phyloP scores from a whole-genome alignment of 78 protist genomes.

The Isochrysis galbana region DNA sequence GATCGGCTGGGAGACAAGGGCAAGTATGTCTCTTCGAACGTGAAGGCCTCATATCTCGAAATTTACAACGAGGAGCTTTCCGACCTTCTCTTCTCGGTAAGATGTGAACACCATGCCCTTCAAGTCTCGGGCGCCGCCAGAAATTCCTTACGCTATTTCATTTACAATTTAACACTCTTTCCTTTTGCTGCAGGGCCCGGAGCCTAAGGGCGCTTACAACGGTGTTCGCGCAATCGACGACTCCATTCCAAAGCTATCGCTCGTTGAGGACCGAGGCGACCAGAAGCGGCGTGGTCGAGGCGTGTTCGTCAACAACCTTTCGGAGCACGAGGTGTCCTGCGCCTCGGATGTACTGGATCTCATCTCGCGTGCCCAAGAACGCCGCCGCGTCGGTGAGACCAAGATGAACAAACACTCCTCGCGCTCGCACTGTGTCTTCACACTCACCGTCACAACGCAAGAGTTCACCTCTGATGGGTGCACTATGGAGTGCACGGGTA shows the following conservation, averaged over 20 bases:
- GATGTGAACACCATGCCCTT: no score
- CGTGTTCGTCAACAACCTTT: slow-evolving; percentile 26
- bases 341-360: slow-evolving; percentile 30
- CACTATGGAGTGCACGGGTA: slow-evolving; percentile 25
- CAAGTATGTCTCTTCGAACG: background rate
- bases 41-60: slow-evolving; percentile 39
- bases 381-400: slow-evolving; percentile 54
- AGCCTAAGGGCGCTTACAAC: background rate
- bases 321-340: background rate
- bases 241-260: background rate
- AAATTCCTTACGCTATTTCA: no score
- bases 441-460: background rate
- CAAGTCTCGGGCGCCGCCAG: no score
- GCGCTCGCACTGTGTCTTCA: slow-evolving; percentile 56
- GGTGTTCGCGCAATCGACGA: background rate
- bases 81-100: slow-evolving; percentile 50
- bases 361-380: slow-evolving; percentile 29
- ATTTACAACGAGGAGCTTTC: slow-evolving; percentile 56
- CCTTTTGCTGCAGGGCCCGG: no score
- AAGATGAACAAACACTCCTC: slow-evolving; percentile 55
- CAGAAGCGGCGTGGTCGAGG: slow-evolving; percentile 17
- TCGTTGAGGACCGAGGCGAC: slow-evolving; percentile 16
- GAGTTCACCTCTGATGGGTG: background rate
- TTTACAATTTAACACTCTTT: no score
- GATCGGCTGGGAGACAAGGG: background rate